Evolutionary conservation across 768 basidiomycete species (phyloP), one percentile per base, ranked within the genome.

Genomic region (Mycena venus): DNA sequence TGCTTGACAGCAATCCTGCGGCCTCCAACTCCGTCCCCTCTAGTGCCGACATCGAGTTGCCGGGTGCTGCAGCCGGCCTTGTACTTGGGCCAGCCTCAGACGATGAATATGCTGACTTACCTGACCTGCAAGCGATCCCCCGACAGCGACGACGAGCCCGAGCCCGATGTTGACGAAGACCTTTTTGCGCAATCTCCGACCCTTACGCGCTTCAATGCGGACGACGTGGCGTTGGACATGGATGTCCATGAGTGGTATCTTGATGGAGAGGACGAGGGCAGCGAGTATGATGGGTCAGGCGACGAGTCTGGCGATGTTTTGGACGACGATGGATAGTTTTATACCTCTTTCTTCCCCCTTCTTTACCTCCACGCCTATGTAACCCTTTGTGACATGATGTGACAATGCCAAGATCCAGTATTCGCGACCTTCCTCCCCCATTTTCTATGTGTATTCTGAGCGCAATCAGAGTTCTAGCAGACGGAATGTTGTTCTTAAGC

Each of bases 171-270:
- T 25, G 61, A 63, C 23, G 42, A 63, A 25, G 61, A 42, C 7
- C 21, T 63, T 2, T 63, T 63, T 47, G 40, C 21, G 23, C 40
- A n/a, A 0, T 63, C 61, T 36, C 61, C 61, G 38, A 63, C 61
- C 23, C 19, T 63, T 25, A 63, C 61, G 4, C 61, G 61, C 42
- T 47, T 63, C 27, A 36, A 38, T 23, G 64, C 21, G 12, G 64
- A 23, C 25, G 61, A 63, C n/a, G 61, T 63, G 27, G 23, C 23
- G 15, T 53, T 65, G 47, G 64, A 65, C 38, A 65, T 65, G 47
- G 64, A 65, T 14, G 47, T 51, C 4, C 19, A 11, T 2, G 44
- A 49, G 64, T 51, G 27, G 49, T 7, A 65, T 38, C 40, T 53
- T 47, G 64, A 65, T 53, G 47, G 49, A 6, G 47, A 53, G 64